Evolutionary conservation across 2,329 filamentous ascomycete species (phyloP), one percentile per base, ranked within the genome.

Genomic region (Aspergillus sp.): DNA sequence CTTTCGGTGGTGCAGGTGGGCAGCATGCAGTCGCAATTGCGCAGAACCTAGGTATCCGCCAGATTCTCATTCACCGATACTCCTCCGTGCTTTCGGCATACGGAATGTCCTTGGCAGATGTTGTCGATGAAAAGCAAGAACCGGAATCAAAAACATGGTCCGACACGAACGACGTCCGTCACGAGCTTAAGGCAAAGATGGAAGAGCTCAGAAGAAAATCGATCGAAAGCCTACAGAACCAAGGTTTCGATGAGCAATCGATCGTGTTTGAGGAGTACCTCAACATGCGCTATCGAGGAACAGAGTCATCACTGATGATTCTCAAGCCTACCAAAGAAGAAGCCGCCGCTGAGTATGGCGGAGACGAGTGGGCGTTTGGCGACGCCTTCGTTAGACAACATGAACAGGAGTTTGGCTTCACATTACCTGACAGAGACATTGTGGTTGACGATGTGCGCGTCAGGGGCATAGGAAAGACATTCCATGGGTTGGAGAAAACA

Each of bases 21-120:
- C 91, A 96, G 68, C 91, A 96, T 64, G 91, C 91, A 1, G 89
- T 94, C n/a, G 90, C 89, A 1, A 95, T 96, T 60, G 91, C 90
- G 1, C 85, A 90, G 64, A 87, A 87, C 4, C 77, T 96, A 2
- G 90, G 90, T 0, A 91, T 96, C 61, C 81, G 80, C 32, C 88
- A 93, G 66, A 93, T 95, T 31, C 75, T 96, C 2, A 81, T 96
- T 2, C 91, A 96, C 69, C 79, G 88, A 48, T 95, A 96, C 69
- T 95, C 91, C 0, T 95, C 90, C 0, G 89, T 96, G 0, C 78
- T 96, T 0, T 96, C 91, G 1, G 91, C 91, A 0, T 96, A 96
- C 60, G 91, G 91, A 7, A 96, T 96, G 89, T 89, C 90, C 0
- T 74, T 96, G 11, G 91, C 91, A 6, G 91, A 96, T 63, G 90